phyloP scores from a whole-genome alignment of 2,329 filamentous ascomycete species.

The Fusarium foetens region DNA sequence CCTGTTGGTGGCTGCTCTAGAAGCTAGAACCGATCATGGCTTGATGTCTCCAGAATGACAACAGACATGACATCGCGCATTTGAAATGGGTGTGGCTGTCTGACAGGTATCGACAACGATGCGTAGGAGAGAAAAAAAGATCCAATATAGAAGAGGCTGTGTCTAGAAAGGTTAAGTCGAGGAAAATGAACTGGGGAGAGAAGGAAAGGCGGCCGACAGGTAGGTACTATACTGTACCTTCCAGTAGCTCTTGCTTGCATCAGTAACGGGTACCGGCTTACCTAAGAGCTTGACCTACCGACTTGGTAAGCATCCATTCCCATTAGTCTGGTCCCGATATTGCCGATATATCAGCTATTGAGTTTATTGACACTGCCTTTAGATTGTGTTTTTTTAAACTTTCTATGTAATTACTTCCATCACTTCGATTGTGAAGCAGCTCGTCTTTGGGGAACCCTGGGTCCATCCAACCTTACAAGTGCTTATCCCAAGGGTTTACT shows the following conservation, averaged over 20 bases:
- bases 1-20: constrained; percentile 38
- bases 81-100: not conserved
- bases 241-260: constrained; percentile 12
- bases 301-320: not conserved
- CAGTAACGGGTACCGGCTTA: constrained; percentile 24
- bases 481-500: constrained; percentile 1
- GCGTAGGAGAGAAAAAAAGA: not conserved
- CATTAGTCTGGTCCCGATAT: not conserved
- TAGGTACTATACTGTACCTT: not conserved
- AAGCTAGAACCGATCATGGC: constrained; percentile 28
- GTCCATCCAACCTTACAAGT: constrained; percentile 14
- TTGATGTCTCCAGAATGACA: constrained; percentile 22
- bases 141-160: constrained; percentile 27
- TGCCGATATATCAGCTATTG: not conserved
- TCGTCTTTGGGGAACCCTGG: not conserved
- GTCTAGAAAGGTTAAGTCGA: not conserved
- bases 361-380: not conserved
- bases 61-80: constrained; percentile 5
- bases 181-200: not conserved
- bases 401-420: not conserved
- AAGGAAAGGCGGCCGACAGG: constrained; percentile 26
- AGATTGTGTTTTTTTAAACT: not conserved
- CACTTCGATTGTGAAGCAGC: not conserved
- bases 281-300: not conserved
- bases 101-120: constrained; percentile 7